Evolutionary conservation across 176 grass and related monocot genomes (phyloP), one percentile per base, ranked within the genome.

Genomic region (Elymus sibiricus): DNA sequence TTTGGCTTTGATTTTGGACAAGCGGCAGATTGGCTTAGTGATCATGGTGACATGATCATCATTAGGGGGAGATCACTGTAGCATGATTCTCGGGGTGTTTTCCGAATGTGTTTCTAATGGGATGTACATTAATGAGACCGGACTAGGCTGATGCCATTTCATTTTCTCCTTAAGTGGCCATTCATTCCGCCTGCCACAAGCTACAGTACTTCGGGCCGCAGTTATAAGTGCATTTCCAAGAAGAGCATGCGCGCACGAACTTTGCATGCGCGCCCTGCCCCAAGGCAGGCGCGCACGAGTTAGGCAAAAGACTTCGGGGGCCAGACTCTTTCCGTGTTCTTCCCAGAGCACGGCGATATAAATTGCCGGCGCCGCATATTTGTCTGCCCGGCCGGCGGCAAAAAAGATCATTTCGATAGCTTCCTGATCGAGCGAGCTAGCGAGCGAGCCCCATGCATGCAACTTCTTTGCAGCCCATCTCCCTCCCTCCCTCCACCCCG

Each of bases 241-340:
- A 86, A 85, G 60, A 42, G 47, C 83, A 85, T 70, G 80, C 74
- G 59, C 29, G 46, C 88, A 89, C 78, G 69, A 51, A 3, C 70
- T 89, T 89, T 89, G 83, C 88, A 77, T 89, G 83, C 78, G 27
- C 82, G 79, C 35, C 46, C 66, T 88, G 79, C 62, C 61, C 72
- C 51, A 77, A 37, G 55, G 24, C 28, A 22, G 28, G 0, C 53
- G 2, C 14, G 15, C 58, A 74, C 14, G 35, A 70, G 46, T 59
- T 51, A 51, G 66, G 67, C 77, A 29, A 19, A 72, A 59, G 26
- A n/a, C 24, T 22, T 16, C 9, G 70, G 72, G 17, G 35, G 2
- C 70, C 24, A 53, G 46, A 55, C 72, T 76, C 74, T 76, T 76
- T 76, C 27, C 46, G 74, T 76, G 72, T 75, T 51, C 72, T 55